Base-by-base conservation (phyloP, 306 rosid species). In the Glycyrrhiza uralensis region DNA sequence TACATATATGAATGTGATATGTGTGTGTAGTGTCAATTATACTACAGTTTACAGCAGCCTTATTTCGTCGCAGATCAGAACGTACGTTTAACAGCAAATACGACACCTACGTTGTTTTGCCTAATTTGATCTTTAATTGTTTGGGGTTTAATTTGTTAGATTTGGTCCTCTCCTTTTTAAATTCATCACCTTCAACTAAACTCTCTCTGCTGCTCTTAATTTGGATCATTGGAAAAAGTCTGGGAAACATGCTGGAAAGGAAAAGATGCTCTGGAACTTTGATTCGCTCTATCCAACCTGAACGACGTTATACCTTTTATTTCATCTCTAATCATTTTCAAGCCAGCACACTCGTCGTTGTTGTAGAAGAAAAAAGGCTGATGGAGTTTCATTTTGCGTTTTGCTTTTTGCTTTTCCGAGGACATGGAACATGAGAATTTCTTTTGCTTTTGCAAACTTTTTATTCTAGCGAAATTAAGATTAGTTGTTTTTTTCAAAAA, bases 261-360 rank as follows among this genome's bases (percentile, higher is more conserved):
- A 32, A 55, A 80, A 69, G 81, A 81, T 81, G 70, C 85, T 47
- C 28, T 69, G 77, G 6, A 61, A 61, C 64, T 54, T 54, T 29
- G 30, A 36, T 61, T 45, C 41, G 4, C 64, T 6, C 3, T 44
- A 62, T 33, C 45, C 4, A 52, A 33, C 23, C 69, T 68, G 44
- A 47, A 61, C 22, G 2, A 61, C 22, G 2, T 14, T 60, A 26
- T 9, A 26, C 66, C 78, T 81, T n/a, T 76, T 76, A 7, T 49
- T 81, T 71, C 79, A 54, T 76, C 79, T 76, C 72, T 76, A 71
- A 81, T 81, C 85, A 76, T 81, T 81, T 81, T 81, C 85, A 71
- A 64, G 47, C 54, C 59, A 57, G 75, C 75, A 19, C 51, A 35
- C 36, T 22, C 24, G 17, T 59, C 67, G 45, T 67, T 67, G 36